phyloP scores from a whole-genome alignment of 2,329 filamentous ascomycete species.

The Calycina herbarum region DNA sequence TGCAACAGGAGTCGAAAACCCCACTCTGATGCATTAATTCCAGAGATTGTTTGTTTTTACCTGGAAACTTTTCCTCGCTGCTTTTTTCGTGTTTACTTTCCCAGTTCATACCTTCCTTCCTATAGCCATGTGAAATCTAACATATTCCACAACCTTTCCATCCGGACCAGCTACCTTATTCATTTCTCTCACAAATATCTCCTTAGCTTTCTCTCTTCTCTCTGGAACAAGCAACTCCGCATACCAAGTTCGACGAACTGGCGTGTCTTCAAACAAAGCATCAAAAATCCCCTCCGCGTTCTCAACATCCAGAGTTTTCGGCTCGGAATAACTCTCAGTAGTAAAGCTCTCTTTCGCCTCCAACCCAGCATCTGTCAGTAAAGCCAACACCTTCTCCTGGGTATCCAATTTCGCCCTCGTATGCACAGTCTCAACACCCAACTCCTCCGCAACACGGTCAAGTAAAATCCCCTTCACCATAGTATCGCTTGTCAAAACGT shows the following conservation, averaged over 20 bases:
- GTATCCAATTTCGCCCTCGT: conserved; percentile 13
- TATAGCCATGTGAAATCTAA: conserved; percentile 23
- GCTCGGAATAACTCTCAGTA: conserved; percentile 15
- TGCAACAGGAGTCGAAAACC: conserved; percentile 4
- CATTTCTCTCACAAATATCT: conserved; percentile 20
- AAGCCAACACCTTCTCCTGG: conserved; percentile 11
- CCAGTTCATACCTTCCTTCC: conserved; percentile 15
- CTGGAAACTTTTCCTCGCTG: not conserved
- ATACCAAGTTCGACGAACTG: conserved; percentile 18
- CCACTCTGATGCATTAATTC: not conserved
- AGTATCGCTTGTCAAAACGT: conserved; percentile 20
- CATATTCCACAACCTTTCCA: conserved; percentile 18
- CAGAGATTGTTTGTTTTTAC: conserved; percentile 2
- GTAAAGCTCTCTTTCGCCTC: conserved; percentile 18
- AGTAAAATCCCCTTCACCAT: conserved; percentile 16
- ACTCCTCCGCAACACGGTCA: conserved; percentile 16
- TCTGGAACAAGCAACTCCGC: conserved; percentile 14
- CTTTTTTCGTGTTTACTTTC: not conserved
- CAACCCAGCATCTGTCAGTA: conserved; percentile 21
- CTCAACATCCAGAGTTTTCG: conserved; percentile 10
- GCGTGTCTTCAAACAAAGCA: conserved; percentile 12
- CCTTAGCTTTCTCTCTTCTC: conserved; percentile 12
- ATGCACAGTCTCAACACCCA: conserved; percentile 14
- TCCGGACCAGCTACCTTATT: conserved; percentile 18
- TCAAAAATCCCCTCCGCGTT: conserved; percentile 21